Evolutionary conservation across 345 rosid genomes (phyloP).

Genomic region (Turnera subulata): DNA sequence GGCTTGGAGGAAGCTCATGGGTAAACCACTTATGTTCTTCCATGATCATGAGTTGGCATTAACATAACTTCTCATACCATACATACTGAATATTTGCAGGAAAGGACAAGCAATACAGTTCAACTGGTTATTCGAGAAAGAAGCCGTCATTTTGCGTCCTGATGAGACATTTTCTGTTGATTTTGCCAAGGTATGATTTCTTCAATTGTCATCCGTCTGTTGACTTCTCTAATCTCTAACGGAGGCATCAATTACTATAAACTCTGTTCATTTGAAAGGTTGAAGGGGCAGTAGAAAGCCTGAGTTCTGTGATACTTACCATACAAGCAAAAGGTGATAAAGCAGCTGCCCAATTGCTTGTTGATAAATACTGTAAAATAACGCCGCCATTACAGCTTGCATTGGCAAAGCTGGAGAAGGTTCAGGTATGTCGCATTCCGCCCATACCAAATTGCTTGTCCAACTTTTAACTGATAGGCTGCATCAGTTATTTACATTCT

Average conservation of each 20-base stretch:
- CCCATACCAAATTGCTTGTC: too few relatives aligned
- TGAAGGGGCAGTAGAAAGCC: conserved; percentile 74
- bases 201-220: conserved; percentile 4
- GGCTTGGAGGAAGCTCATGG: too few relatives aligned
- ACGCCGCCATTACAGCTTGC: conserved; percentile 60
- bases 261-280: conserved; percentile 37
- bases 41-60: too few relatives aligned
- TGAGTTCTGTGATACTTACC: conserved; percentile 75
- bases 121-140: conserved; percentile 85
- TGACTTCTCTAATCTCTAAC: conserved; percentile 1
- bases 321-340: conserved; percentile 88
- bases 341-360: conserved; percentile 57
- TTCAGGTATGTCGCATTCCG: conserved; percentile 44
- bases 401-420: conserved; percentile 52
- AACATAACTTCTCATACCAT: too few relatives aligned
- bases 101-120: conserved; percentile 92
- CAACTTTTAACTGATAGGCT: too few relatives aligned
- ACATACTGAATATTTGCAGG: conserved; percentile 28
- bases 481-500: too few relatives aligned
- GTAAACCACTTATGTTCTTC: too few relatives aligned
- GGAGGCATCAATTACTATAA: conserved; percentile 5
- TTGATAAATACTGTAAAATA: conserved; percentile 57
- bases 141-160: conserved; percentile 56
- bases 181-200: conserved; percentile 62
- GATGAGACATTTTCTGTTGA: conserved; percentile 72